Evolutionary conservation across 805 yeast species (phyloP).

Genomic region (Saturnispora sekii): DNA sequence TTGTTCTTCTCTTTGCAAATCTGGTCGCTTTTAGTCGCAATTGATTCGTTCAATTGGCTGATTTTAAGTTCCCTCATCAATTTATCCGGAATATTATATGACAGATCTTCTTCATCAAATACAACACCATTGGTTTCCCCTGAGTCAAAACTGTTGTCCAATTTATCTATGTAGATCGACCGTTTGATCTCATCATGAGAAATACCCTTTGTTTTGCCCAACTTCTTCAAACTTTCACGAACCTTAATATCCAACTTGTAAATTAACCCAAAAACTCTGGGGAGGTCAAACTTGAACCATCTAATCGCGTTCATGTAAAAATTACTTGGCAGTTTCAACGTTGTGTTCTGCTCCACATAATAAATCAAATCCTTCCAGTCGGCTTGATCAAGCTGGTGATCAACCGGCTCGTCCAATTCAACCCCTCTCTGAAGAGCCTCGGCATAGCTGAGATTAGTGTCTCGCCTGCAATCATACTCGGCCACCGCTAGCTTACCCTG

Average conservation of each 20-base stretch:
- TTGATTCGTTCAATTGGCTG: not conserved
- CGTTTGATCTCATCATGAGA: not conserved
- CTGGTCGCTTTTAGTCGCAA: not conserved
- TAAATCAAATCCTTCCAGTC: slow-evolving; percentile 25
- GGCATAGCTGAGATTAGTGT: not conserved
- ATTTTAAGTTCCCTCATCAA: not conserved
- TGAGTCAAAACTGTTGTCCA: not conserved
- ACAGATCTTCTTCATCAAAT: not conserved
- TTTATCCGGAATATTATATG: not conserved
- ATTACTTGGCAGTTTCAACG: slow-evolving; percentile 29
- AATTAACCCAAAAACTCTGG: slow-evolving; percentile 32
- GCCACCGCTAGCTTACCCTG: not conserved
- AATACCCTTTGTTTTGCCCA: not conserved
- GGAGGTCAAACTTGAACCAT: slow-evolving; percentile 37
- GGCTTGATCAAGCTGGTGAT: not conserved
- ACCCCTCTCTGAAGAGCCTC: not conserved
- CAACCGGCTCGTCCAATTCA: not conserved
- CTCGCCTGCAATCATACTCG: too few species aligned
- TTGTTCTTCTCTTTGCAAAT: slow-evolving; percentile 1
- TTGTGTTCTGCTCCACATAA: slow-evolving; percentile 26
- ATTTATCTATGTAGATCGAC: not conserved
- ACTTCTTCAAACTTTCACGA: not conserved
- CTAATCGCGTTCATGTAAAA: slow-evolving; percentile 32
- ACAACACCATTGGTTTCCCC: not conserved
- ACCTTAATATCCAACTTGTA: slow-evolving; percentile 15